These are phyloP conservation scores for Colletotrichum shisoi DNA, from an alignment of 2,329 filamentous ascomycete species.

Conservation along the genomic window DNA sequence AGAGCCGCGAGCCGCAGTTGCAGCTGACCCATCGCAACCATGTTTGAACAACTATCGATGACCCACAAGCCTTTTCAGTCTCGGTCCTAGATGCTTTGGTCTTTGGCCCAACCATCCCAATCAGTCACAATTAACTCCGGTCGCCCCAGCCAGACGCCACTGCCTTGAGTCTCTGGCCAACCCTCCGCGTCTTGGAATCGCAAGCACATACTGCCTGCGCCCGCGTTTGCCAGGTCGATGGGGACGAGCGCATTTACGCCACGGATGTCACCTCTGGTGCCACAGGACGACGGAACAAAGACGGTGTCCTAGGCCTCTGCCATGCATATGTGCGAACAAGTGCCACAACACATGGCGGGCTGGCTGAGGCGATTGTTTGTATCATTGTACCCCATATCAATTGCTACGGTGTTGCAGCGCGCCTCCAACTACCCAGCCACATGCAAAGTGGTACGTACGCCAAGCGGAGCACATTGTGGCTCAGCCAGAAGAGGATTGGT, in stretches of 20 bases:
- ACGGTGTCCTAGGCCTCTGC: constrained; percentile 24
- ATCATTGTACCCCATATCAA: constrained; percentile 9
- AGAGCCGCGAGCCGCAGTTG: neutral
- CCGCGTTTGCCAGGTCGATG: constrained; percentile 18
- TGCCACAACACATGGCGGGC: constrained; percentile 29
- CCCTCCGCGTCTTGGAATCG: constrained; percentile 8
- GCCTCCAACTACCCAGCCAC: constrained; percentile 14
- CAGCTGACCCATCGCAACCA: neutral
- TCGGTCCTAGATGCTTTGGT: neutral
- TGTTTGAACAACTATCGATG: neutral
- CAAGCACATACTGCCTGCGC: constrained; percentile 15
- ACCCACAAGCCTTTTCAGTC: neutral
- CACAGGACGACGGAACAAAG: constrained; percentile 32
- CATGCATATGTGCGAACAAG: constrained; percentile 26
- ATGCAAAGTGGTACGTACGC: constrained; percentile 28
- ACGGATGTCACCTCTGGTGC: constrained; percentile 20
- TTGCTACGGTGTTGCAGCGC: constrained; percentile 4
- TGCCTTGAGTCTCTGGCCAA: constrained; percentile 11
- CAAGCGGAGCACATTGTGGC: constrained; percentile 33
- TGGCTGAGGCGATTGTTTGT: constrained; percentile 21
- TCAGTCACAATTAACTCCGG: neutral
- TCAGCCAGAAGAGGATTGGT: neutral
- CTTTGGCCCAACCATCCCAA: neutral
- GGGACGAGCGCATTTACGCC: constrained; percentile 18
- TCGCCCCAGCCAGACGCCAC: neutral